These are phyloP conservation scores for Aspergillus udagawae DNA, from an alignment of 2,329 filamentous ascomycete genomes.

Conservation along the genomic window DNA sequence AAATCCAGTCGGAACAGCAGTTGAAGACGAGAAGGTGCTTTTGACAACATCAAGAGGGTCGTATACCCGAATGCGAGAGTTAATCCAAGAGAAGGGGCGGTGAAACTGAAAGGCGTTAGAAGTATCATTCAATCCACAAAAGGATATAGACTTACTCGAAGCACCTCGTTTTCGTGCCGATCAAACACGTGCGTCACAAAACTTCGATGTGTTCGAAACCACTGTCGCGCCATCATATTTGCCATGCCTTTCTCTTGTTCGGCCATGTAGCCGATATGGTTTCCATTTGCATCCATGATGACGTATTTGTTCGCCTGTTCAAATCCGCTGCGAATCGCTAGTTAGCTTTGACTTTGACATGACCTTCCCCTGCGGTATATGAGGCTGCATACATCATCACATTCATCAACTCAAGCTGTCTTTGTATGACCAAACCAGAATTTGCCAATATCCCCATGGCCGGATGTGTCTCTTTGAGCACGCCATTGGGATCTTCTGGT, in stretches of 20 bases:
- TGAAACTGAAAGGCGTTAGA: constrained; percentile 45
- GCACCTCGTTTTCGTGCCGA: constrained; percentile 55
- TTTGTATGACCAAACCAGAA: constrained; percentile 58
- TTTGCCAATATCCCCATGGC: constrained; percentile 56
- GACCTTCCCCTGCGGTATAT: not conserved
- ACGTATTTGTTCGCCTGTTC: constrained; percentile 65
- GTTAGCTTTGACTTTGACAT: constrained; percentile 6
- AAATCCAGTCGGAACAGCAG: constrained; percentile 43
- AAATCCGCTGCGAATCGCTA: constrained; percentile 45
- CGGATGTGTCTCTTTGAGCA: constrained; percentile 57
- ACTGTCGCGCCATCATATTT: constrained; percentile 54
- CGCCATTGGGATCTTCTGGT: constrained; percentile 56
- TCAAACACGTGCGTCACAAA: constrained; percentile 66
- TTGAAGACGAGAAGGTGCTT: constrained; percentile 35
- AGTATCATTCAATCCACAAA: constrained; percentile 4
- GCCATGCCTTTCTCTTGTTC: constrained; percentile 60
- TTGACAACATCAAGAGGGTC: constrained; percentile 44
- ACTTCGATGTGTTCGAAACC: constrained; percentile 58
- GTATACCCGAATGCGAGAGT: constrained; percentile 55
- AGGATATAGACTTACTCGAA: constrained; percentile 38
- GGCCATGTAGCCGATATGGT: constrained; percentile 61
- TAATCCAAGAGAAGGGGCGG: constrained; percentile 62
- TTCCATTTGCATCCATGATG: constrained; percentile 61
- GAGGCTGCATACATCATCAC: constrained; percentile 47
- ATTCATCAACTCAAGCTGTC: constrained; percentile 64